Evolutionary conservation across 2,329 filamentous ascomycete species (phyloP), one percentile per base, ranked within the genome.

Genomic region (Reticulascus tulasneorum): DNA sequence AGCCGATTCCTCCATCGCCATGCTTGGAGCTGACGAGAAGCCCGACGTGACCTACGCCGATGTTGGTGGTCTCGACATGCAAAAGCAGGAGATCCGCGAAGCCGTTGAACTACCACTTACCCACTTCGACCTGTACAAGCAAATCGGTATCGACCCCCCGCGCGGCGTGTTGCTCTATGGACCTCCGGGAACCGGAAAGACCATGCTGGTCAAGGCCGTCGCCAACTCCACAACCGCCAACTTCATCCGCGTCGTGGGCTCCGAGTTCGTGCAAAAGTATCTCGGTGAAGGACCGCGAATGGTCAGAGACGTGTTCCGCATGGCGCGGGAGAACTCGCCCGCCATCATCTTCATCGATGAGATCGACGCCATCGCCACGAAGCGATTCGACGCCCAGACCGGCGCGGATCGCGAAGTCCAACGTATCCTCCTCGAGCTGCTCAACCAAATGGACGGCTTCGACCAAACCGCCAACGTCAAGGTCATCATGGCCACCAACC

Each of bases 401-500:
- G 93, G 93, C 62, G 93, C 93, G 48, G 93, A 98, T 59, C 82
- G 93, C 68, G 93, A 98, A 67, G 93, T 98, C 12, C 93, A 98
- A 71, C 91, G 93, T 75, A 98, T 98, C 56, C 73, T 98, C 41
- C 82, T 98, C 42, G 93, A 98, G 64, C 72, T 98, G 49, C 82
- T 98, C 47, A 98, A 98, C 70, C 93, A 98, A 68, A 98, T 98
- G 93, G 93, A 98, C 61, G 93, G 93, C 48, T 98, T 98, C 71
- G 93, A 98, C 63, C 93, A 98, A 66, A 95, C 89, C 1, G 86
- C 88, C 61, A 98, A 98, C 64, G 93, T 98, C 66, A 98, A 98
- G 73, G 93, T 98, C 60, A 98, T 98, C 69, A 98, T 98, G 93
- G 93, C 93, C 49, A 98, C 93, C 50, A 98, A 98, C 73, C 85